Base-by-base conservation (phyloP, 352 stramenopile genomes). In the Phytophthora tentaculata region DNA sequence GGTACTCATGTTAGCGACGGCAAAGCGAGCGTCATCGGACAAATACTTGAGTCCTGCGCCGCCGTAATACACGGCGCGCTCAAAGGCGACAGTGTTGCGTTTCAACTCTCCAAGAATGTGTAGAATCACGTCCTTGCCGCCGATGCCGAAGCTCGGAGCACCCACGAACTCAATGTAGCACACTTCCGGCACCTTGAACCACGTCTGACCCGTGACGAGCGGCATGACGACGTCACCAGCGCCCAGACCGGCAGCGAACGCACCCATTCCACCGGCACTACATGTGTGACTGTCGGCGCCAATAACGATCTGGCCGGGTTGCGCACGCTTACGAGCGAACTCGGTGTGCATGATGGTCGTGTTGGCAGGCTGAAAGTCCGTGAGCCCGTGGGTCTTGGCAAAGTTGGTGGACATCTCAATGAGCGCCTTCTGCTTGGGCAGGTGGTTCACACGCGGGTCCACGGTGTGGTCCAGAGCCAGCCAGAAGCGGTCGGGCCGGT, bases 311-410 rank as follows among this genome's bases (percentile, higher is more conserved):
- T 94, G 86, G 1, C 86, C 86, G 4, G 86, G 86, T 52, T 94
- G 86, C 19, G 84, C 86, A n/a, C 86, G 84, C 55, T 92, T 87
- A 44, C 84, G 83, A 0, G 83, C 83, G 64, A 94, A 94, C 64
- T 93, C 84, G 0, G 86, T 94, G 78, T 94, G 86, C 81, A 94
- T 90, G 79, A 94, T 94, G 70, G 86, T 94, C 4, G 84, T 92
- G 72, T 94, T 94, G 61, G 86, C 80, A 0, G 77, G 84, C 75
- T 86, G 89, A 63, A 93, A 94, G 74, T 94, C 82, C 8, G 84
- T 90, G 26, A 94, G 72, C 0, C 71, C 69, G 61, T 91, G 83
- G 47, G 88, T 83, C 28, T 80, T 64, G n/a, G 86, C 86, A 59
- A 94, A 94, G 41, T 90, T 78, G 23, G 83, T 90, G 54, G 84